Evolutionary conservation across 176 grass and related monocot species (phyloP).

Genomic region (Avena eriantha): DNA sequence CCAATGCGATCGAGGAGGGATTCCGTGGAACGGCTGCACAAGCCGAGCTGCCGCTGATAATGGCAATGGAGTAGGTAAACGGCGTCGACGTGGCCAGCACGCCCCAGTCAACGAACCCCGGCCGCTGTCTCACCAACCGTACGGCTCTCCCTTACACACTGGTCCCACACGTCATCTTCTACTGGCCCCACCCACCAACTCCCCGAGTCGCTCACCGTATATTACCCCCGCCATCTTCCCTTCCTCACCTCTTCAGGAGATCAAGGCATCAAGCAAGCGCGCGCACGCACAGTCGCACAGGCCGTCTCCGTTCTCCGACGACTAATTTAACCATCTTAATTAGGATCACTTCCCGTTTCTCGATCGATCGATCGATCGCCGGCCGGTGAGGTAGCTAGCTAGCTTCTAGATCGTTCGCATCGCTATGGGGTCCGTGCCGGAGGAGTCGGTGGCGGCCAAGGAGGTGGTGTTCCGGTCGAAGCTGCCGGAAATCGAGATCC

Average conservation of each 20-base stretch:
- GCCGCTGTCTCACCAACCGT: conserved; percentile 52
- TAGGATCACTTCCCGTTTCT: not conserved
- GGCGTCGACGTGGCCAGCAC: conserved; percentile 35
- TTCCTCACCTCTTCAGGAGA: conserved; percentile 47
- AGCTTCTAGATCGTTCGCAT: not conserved
- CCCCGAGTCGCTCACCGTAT: conserved; percentile 28
- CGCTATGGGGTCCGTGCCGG: conserved; percentile 44
- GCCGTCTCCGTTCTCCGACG: not conserved
- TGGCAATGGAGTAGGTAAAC: conserved; percentile 49
- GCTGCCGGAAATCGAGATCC: conserved; percentile 81
- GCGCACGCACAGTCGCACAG: not conserved
- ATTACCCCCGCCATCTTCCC: conserved; percentile 37
- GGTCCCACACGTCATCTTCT: not conserved
- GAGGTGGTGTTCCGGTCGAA: conserved; percentile 70
- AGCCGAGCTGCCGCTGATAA: not conserved
- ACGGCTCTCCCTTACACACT: not conserved
- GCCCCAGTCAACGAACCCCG: conserved; percentile 45
- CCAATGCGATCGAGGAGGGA: not conserved
- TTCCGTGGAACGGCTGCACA: not conserved
- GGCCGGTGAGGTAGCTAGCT: not conserved
- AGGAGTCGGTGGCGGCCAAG: not conserved
- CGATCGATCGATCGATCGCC: not conserved
- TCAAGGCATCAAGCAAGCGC: not conserved
- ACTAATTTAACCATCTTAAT: not conserved
- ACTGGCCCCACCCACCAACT: conserved; percentile 5